Evolutionary conservation across 208 protist species (phyloP), one percentile per base, ranked within the genome.

Genomic region (Crithidia brevicula): DNA sequence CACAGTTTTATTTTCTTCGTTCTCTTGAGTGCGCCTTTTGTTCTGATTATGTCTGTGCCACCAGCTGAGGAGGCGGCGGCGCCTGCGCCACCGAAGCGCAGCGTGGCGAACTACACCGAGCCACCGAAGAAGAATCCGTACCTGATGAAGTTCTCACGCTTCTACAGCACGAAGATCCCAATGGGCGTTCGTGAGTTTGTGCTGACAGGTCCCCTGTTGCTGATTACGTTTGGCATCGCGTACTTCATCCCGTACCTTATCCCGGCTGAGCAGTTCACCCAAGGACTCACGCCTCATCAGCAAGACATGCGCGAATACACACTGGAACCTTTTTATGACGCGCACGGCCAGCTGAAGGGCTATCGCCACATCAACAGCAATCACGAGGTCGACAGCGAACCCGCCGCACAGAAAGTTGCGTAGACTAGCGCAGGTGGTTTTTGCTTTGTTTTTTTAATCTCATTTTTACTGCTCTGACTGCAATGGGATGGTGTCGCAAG

Each of bases 181-280:
- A 83, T 91, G 72, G 89, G 89, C 18, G 79, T 92, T 25, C 89
- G 89, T 22, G 86, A 95, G 81, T 95, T 95, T 77, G 84, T 95
- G 34, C 75, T 95, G 56, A 81, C 82, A 3, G 86, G 79, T 13
- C 89, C 89, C 4, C 56, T 93, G 20, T 49, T 91, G 10, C 28
- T 91, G 9, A 81, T 89, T 23, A 83, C 82, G 11, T 84, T 89
- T 62, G 67, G 68, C 18, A 81, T 93, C 25, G 89, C 85, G 3
- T 95, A 95, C 62, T 88, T 82, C 49, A 81, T 87, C 38, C 85
- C 86, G 2, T 66, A 64, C 13, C 52, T 91, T 10, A 73, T 91
- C n/a, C 72, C 82, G 1, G 73, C 82, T 1, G 89, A 95, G 72
- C 84, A 91, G 66, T 91, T 91, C 47, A 92, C 83, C 6, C 74